Conservation (phyloP, 2,329 filamentous ascomycete species). For the Trichoderma breve region DNA sequence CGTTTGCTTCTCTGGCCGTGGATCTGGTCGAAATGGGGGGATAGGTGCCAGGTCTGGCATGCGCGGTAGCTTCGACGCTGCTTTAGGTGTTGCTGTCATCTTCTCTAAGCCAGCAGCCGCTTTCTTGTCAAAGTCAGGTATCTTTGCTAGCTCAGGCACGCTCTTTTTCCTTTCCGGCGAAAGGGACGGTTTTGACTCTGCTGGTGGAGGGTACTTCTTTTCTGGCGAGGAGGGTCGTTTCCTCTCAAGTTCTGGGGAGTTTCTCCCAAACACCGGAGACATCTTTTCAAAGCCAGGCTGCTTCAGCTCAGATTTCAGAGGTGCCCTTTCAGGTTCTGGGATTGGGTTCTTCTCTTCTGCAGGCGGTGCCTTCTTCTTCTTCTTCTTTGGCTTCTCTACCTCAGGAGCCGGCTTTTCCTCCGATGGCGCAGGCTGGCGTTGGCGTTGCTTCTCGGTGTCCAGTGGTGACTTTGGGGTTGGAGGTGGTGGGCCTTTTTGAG, state of each 20-base stretch:
- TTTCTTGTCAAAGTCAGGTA: background rate
- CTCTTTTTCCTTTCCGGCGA: slow-evolving; percentile 2
- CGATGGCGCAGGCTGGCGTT: slow-evolving; percentile 27
- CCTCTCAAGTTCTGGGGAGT: background rate
- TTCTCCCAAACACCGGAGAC: background rate
- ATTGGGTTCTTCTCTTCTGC: background rate
- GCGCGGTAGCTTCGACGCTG: slow-evolving; percentile 19
- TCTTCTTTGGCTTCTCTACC: slow-evolving; percentile 23
- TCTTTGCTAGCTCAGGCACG: background rate
- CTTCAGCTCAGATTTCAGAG: background rate
- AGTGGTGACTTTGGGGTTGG: background rate
- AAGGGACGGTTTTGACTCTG: background rate
- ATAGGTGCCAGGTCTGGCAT: slow-evolving; percentile 14
- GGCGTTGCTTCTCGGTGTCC: slow-evolving; percentile 23
- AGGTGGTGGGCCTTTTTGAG: slow-evolving; percentile 16
- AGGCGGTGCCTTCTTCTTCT: background rate
- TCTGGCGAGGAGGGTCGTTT: background rate
- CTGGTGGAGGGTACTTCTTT: background rate
- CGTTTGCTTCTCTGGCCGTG: slow-evolving; percentile 26
- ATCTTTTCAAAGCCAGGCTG: background rate
- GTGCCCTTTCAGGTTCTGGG: slow-evolving; percentile 4
- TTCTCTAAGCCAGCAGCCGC: background rate
- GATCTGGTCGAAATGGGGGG: slow-evolving; percentile 27
- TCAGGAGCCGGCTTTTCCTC: slow-evolving; percentile 24
- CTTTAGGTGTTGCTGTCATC: slow-evolving; percentile 10